Percentiles rank a stretch among this genome's conserved stretches.
These are phyloP conservation scores for Lolium rigidum DNA, from an alignment of 176 grass and related monocot genomes.

Conservation along the genomic window DNA sequence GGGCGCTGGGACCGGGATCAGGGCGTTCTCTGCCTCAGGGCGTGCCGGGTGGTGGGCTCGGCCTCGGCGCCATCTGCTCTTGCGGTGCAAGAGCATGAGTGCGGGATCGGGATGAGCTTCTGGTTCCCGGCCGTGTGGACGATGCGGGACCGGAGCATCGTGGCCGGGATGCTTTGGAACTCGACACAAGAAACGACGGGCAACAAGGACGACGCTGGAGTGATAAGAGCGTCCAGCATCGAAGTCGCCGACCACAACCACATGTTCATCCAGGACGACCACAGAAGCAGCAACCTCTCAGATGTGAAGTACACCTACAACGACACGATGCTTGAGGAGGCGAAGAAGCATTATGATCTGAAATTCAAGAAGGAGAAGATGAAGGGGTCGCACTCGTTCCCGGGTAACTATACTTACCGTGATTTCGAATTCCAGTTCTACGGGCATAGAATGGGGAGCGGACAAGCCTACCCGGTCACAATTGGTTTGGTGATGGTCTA, in stretches of 20 bases:
- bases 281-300: conserved; percentile 30
- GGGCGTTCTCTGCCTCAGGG: conserved; percentile 54
- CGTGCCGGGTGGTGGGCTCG: conserved; percentile 44
- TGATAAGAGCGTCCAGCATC: conserved; percentile 19
- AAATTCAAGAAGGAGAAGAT: background rate
- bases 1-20: conserved; percentile 49
- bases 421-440: conserved; percentile 48
- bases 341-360: conserved; percentile 25
- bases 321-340: conserved; percentile 31
- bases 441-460: background rate
- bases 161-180: conserved; percentile 50
- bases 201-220: background rate
- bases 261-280: background rate
- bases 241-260: background rate
- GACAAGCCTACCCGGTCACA: conserved; percentile 31
- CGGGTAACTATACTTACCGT: conserved; percentile 39
- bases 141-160: conserved; percentile 39
- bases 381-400: conserved; percentile 31
- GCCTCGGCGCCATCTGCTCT: background rate
- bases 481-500: conserved; percentile 34
- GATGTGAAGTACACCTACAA: conserved; percentile 54
- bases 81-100: conserved; percentile 37
- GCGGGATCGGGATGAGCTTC: conserved; percentile 67
- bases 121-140: conserved; percentile 71
- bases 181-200: background rate